Evolutionary conservation across 129 eudicot species (phyloP), one percentile per base, ranked within the genome.

Genomic region (Pseudognaphalium luteoalbum): DNA sequence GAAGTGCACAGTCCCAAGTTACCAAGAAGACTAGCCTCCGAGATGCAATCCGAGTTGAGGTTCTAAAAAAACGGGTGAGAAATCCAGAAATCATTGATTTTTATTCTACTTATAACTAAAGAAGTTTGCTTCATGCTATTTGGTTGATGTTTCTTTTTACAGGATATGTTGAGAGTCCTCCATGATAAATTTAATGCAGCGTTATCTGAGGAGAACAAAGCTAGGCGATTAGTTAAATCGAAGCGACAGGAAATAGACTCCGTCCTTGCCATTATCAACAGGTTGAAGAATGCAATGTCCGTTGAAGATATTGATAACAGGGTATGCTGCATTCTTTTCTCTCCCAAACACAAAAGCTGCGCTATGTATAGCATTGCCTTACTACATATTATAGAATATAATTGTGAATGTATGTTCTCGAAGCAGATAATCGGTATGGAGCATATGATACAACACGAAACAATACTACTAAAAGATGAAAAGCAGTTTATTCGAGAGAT

Each of bases 401-500:
- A 22, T 35, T 62, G 37, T 85, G 71, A 70, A 9, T 30, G 42
- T 39, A 47, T 75, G 22, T 42, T 60, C 30, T 14, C 4, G 12
- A 75, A 60, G 62, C 96, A 91, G 97, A 85, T 91, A 71, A 33
- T 63, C 60, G 66, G 61, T 60, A 81, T 88, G 88, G 92, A 91
- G 70, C 87, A 77, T 72, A 78, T 74, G 85, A 88, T 91, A 33
- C 85, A 85, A 66, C 97, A 91, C 44, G 95, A 91, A 70, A 91
- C 95, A 29, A 68, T 84, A 42, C 30, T 54, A 4, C 70, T 91
- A 66, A 88, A 86, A 68, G 92, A 91, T 56, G 97, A 91, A 76
- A 91, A 87, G 54, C 84, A 81, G 54, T 50, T 87, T 66, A 87
- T 91, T 76, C 92, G 90, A 60, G 88, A 91, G 78, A 91, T 91